A percentile compares a stretch with the other conserved stretches of the same genome.
Conservation (phyloP, 1,284 basidiomycete genomes). For the Boletus holoroseus region DNA sequence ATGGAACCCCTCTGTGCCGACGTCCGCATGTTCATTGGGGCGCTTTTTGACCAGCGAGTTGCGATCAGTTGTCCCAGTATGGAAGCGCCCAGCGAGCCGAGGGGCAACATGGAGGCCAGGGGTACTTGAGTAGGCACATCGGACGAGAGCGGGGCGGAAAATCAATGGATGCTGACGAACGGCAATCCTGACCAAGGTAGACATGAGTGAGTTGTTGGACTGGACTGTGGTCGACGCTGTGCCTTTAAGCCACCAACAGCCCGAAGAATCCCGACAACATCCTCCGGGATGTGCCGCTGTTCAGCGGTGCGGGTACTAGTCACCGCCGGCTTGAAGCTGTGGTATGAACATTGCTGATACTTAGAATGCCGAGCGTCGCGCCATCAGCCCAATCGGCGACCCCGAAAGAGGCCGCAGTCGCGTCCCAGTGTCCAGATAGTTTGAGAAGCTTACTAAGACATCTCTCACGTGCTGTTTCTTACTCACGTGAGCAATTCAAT, state of each 20-base stretch:
- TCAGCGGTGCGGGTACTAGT: background rate
- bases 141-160: constrained; percentile 13
- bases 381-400: background rate
- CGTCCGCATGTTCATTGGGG: constrained; percentile 20
- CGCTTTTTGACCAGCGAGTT: constrained; percentile 26
- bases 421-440: too few relatives aligned
- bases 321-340: constrained; percentile 2
- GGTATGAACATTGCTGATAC: background rate
- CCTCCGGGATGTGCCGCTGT: constrained; percentile 27
- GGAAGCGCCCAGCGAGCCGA: constrained; percentile 18
- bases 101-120: constrained; percentile 2
- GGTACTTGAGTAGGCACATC: background rate
- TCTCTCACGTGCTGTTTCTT: background rate
- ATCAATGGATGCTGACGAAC: constrained; percentile 9
- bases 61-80: constrained; percentile 23
- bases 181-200: constrained; percentile 15
- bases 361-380: background rate
- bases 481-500: background rate
- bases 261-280: constrained; percentile 25
- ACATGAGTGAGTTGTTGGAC: constrained; percentile 20
- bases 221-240: background rate
- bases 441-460: background rate
- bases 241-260: constrained; percentile 21
- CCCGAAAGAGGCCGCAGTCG: too few relatives aligned
- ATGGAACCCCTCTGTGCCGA: constrained; percentile 32